Evolutionary conservation across 1,139 yeast genomes (phyloP), one percentile per base, ranked within the genome.

Genomic region (Geotrichum fermentans): DNA sequence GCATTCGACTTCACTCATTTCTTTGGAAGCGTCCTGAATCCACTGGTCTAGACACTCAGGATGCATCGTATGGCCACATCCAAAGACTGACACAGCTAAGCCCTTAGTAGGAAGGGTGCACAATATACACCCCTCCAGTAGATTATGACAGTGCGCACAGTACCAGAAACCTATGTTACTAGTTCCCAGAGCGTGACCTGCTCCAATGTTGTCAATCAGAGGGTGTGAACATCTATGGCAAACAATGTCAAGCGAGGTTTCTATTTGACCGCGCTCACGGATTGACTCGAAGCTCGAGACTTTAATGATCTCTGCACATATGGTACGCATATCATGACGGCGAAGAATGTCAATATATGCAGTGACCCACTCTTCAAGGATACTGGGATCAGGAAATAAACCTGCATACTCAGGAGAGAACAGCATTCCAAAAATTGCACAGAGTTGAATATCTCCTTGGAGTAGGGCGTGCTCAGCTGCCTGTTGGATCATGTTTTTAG

Each of bases 11-110:
- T 83, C 81, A 22, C 17, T 29, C 4, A 6, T 32, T 17, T 32
- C 13, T 11, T 24, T 20, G 11, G 38, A 5, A 14, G 43, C 30
- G 17, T 45, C 45, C 11, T 33, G 33, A 14, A 35, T 81, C 97
- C 97, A 90, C 43, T 77, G 75, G 52, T 74, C 73, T 60, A 89
- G 72, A 68, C 98, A 92, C 3, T 80, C 80, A 60, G 80, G 80
- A 65, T 92, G 98, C 1, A 95, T 90, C 49, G 82, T 74, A 65
- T 92, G 97, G 0, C 97, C 97, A 70, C 97, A 92, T 41, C 72
- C 75, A 47, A 86, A 67, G 20, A 82, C 70, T n/a, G 79, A 79
- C 21, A 85, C 78, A 10, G 82, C 76, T 48, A 85, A 70, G 0
- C 95, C 95, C 58, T 77, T 78, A 58, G 90, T 74, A 2, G 96